A percentile compares a stretch with the other conserved stretches of the same genome.
Conservation (phyloP, 2,329 filamentous ascomycete genomes). For the Fusarium odoratissimum region DNA sequence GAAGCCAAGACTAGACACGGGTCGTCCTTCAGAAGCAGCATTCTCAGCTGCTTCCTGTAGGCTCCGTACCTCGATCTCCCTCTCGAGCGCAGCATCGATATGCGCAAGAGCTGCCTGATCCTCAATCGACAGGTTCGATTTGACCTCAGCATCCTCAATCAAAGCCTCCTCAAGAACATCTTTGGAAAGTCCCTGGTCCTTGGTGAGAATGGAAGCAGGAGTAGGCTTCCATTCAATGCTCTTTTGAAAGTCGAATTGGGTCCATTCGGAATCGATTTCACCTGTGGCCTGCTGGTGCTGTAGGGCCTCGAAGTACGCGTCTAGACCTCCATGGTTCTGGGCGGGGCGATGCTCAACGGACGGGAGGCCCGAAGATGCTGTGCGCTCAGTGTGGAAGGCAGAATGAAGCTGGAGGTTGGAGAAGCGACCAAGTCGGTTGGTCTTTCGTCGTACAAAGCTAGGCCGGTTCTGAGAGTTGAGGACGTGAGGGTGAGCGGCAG, state of each 20-base stretch:
- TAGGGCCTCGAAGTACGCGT: slow-evolving; percentile 92
- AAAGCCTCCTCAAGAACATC: slow-evolving; percentile 49
- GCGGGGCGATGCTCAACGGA: slow-evolving; percentile 66
- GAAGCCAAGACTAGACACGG: slow-evolving; percentile 55
- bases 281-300: slow-evolving; percentile 77
- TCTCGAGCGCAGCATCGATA: slow-evolving; percentile 85
- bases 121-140: slow-evolving; percentile 56
- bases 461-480: slow-evolving; percentile 78
- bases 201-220: slow-evolving; percentile 66
- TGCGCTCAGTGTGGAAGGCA: slow-evolving; percentile 74
- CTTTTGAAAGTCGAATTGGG: slow-evolving; percentile 89
- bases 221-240: slow-evolving; percentile 88
- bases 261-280: slow-evolving; percentile 83
- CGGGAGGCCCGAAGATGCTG: slow-evolving; percentile 58
- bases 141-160: slow-evolving; percentile 51
- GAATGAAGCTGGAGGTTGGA: slow-evolving; percentile 75
- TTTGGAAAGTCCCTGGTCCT: slow-evolving; percentile 63
- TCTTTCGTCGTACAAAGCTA: slow-evolving; percentile 70
- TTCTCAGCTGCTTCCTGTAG: slow-evolving; percentile 59
- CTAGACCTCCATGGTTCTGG: slow-evolving; percentile 73
- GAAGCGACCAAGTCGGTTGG: slow-evolving; percentile 65
- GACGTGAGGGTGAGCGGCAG: slow-evolving; percentile 84
- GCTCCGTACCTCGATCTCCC: slow-evolving; percentile 74
- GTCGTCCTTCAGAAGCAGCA: slow-evolving; percentile 52
- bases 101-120: slow-evolving; percentile 76